These are phyloP conservation scores for Didymella pomorum DNA, from an alignment of 2,329 filamentous ascomycete genomes.

Conservation along the genomic window DNA sequence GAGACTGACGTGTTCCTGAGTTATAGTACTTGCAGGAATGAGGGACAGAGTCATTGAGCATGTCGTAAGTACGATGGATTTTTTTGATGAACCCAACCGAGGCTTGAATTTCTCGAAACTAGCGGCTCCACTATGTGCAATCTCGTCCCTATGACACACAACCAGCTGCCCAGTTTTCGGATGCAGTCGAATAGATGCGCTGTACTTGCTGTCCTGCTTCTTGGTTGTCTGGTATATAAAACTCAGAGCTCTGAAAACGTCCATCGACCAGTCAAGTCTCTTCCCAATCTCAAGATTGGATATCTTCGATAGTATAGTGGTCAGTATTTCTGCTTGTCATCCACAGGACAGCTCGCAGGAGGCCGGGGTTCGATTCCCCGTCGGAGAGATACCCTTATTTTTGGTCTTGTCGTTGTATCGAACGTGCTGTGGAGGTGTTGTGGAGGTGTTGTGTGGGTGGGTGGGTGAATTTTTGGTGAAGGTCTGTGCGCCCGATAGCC, in stretches of 20 bases:
- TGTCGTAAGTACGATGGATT: no score
- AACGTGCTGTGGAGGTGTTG: no score
- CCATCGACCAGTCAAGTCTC: constrained; percentile 10
- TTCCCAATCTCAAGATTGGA: constrained; percentile 13
- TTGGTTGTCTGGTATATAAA: neutral
- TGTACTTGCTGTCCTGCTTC: neutral
- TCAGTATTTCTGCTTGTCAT: constrained; percentile 22
- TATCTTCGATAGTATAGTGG: constrained; percentile 25
- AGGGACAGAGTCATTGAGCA: no score
- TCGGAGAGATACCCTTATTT: constrained; percentile 18
- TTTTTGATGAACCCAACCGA: neutral
- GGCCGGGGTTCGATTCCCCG: constrained; percentile 24
- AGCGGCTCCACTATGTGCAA: neutral
- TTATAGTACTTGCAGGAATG: neutral
- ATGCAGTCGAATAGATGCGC: neutral
- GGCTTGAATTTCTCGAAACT: neutral
- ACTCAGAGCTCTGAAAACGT: accelerated
- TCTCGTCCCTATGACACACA: neutral
- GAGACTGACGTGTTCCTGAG: neutral
- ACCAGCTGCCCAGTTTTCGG: neutral
- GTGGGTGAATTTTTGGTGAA: constrained; percentile 6
- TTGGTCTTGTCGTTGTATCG: neutral
- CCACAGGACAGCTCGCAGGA: constrained; percentile 18
- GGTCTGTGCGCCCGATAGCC: constrained; percentile 1
- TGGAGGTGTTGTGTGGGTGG: neutral